Base-by-base conservation (phyloP, 2,329 filamentous ascomycete genomes). In the Cercospora zeina region DNA sequence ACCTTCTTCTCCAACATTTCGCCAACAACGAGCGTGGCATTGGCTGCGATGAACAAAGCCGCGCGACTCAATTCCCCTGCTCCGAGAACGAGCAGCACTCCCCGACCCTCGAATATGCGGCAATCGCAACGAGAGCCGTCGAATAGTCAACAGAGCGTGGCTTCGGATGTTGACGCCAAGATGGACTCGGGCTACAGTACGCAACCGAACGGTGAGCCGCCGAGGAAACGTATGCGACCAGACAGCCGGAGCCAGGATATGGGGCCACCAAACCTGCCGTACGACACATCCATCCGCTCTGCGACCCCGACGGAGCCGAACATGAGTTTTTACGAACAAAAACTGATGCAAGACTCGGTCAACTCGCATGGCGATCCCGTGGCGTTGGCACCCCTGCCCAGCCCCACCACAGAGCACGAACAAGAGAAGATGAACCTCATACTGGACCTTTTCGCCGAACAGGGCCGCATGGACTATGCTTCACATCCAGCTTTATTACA, bases 1-100 rank as follows among this genome's bases (percentile, higher is more conserved):
- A 97, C 95, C 1, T 97, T 97, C 74, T 97, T 99, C 80, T 93
- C 93, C 73, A 97, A 96, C 72, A 97, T 99, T 67, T 97, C 93
- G 3, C 89, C 87, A 66, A 96, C 92, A 1, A 93, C 95, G 1
- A 95, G 91, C 4, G 93, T 92, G 70, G 95, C 95, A 30, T 90
- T 99, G 61, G 93, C 92, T 65, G 93, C 95, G 62, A 96, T 99
- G 76, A 97, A 91, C 83, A 97, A 97, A 79, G 80, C 80, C 27
- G 93, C 95, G 14, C 86, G 93, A 11, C 89, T 97, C 70, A 93
- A 97, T 74, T 96, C 93, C 1, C 92, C 93, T 1, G 88, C 84
- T 7, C 89, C 89, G 4, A 82, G 89, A 51, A 80, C 80, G 16
- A 77, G 77, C 33, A 87, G 84, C 68, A 86, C 87, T 8, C 85